Evolutionary conservation across 495 filamentous ascomycete species (phyloP).

Genomic region (Oidiodendron maius): DNA sequence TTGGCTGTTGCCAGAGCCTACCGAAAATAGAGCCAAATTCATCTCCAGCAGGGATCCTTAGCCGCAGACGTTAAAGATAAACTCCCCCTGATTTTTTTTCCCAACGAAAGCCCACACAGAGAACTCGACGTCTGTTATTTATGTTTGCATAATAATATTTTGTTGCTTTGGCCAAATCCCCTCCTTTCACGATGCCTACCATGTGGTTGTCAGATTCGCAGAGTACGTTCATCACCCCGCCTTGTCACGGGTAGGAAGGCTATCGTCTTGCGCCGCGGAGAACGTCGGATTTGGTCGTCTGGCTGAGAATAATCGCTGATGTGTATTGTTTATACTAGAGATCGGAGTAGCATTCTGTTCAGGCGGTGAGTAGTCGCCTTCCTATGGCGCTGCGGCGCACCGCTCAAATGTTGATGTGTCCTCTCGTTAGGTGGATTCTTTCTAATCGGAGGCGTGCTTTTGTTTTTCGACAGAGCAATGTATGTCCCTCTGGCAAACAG

Average conservation of each 20-base stretch:
- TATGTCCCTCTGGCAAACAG: conserved; percentile 29
- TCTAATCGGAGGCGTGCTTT: conserved; percentile 82
- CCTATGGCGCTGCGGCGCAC: conserved; percentile 18
- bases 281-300: neutral
- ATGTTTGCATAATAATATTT: no score
- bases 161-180: no score
- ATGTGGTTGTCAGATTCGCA: conserved; percentile 97
- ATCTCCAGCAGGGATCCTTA: no score
- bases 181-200: conserved; percentile 28
- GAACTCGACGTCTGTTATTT: no score
- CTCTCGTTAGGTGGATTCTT: conserved; percentile 73
- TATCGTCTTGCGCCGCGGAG: conserved; percentile 12
- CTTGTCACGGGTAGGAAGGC: neutral
- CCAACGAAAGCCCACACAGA: no score
- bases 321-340: conserved; percentile 46
- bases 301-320: conserved; percentile 8
- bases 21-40: no score
- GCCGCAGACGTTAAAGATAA: no score
- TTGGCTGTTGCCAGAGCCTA: no score
- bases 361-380: conserved; percentile 64
- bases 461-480: conserved; percentile 98
- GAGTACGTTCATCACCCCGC: conserved; percentile 55
- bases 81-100: no score
- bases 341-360: conserved; percentile 94
- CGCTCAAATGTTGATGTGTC: conserved; percentile 3